A percentile compares a stretch with the other conserved stretches of the same genome.
These are phyloP conservation scores for Zelopaecilomyces penicillatus DNA, from an alignment of 2,329 filamentous ascomycete genomes.

Conservation along the genomic window DNA sequence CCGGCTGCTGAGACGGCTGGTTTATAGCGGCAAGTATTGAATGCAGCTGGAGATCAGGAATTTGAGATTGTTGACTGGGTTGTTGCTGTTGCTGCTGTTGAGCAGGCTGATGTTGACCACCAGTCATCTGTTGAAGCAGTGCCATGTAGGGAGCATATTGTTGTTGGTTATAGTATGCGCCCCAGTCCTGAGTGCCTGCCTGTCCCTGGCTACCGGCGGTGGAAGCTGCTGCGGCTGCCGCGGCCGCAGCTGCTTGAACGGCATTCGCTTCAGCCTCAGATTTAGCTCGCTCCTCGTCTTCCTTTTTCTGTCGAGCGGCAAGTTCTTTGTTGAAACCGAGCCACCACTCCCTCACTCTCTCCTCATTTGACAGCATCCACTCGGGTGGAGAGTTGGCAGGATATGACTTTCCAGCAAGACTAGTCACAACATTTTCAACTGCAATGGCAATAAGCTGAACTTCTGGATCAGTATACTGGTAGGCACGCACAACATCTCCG, in stretches of 20 bases:
- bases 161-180: conserved; percentile 20
- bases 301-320: conserved; percentile 29
- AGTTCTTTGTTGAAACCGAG: conserved; percentile 36
- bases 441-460: conserved; percentile 34
- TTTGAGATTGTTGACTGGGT: conserved; percentile 19
- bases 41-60: conserved; percentile 32
- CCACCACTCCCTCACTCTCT: conserved; percentile 45
- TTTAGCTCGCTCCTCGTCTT: conserved; percentile 29
- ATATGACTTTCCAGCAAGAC: conserved; percentile 37
- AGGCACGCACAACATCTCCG: conserved; percentile 20
- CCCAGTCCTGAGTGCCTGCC: conserved; percentile 18
- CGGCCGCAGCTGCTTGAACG: conserved; percentile 15
- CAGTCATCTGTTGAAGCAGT: conserved; percentile 31
- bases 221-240: conserved; percentile 8
- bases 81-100: conserved; percentile 18
- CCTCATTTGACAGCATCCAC: conserved; percentile 40
- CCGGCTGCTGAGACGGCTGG: conserved; percentile 22
- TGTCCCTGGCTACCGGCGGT: conserved; percentile 8
- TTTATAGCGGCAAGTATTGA: conserved; percentile 36
- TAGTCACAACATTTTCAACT: conserved; percentile 34
- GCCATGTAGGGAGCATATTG: conserved; percentile 34
- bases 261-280: conserved; percentile 24
- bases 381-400: conserved; percentile 44
- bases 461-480: conserved; percentile 34
- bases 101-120: conserved; percentile 21